Evolutionary conservation across 164 flowering plant species (phyloP).

Genomic region (Euptelea pleiosperma): DNA sequence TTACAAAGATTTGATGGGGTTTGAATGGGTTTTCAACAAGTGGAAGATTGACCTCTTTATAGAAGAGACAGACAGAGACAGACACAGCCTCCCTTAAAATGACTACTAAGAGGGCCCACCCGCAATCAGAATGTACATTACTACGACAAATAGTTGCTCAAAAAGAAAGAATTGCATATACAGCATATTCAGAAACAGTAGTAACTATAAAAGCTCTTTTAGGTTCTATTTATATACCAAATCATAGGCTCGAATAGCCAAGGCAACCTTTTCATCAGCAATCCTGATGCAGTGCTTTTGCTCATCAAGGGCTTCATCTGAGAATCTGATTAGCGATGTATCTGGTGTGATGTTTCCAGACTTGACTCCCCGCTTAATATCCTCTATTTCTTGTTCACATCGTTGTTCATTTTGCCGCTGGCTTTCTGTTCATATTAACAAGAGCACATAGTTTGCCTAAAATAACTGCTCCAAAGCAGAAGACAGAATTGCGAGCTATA

Average conservation of each 20-base stretch:
- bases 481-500: background rate
- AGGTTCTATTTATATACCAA: constrained; percentile 65
- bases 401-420: constrained; percentile 83
- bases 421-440: constrained; percentile 46
- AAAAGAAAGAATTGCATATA: too few species aligned
- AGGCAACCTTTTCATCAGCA: constrained; percentile 92
- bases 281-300: constrained; percentile 88
- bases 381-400: constrained; percentile 85
- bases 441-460: constrained; percentile 3
- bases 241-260: constrained; percentile 87
- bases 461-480: background rate
- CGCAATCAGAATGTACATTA: too few species aligned
- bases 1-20: too few species aligned
- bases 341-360: constrained; percentile 61
- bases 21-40: too few species aligned
- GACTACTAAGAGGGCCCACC: too few species aligned
- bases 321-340: constrained; percentile 59
- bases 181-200: too few species aligned
- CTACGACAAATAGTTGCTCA: too few species aligned
- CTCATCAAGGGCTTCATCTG: constrained; percentile 92
- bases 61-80: too few species aligned
- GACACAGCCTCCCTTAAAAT: too few species aligned
- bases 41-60: too few species aligned
- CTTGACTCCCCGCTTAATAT: constrained; percentile 49
- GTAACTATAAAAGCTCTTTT: too few species aligned